Evolutionary conservation across 495 filamentous ascomycete genomes (phyloP).

Genomic region (Delitschia confertaspora): DNA sequence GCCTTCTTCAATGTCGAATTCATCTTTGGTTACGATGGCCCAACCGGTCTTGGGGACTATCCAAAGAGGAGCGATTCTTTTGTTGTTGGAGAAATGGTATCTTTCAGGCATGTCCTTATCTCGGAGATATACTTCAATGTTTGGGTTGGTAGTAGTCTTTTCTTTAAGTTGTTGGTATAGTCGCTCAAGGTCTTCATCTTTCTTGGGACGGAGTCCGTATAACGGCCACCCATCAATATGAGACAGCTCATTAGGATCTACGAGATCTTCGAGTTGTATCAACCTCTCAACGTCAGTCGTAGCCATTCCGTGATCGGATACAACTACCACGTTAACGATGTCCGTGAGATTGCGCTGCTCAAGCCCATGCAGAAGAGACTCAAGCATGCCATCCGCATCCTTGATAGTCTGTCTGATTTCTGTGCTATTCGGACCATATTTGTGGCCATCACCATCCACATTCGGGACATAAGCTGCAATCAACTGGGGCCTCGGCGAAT

Average conservation of each 20-base stretch:
- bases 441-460: slow-evolving; percentile 78
- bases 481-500: slow-evolving; percentile 62
- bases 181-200: slow-evolving; percentile 42
- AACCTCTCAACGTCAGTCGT: slow-evolving; percentile 74
- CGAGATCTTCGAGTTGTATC: slow-evolving; percentile 84
- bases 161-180: slow-evolving; percentile 39
- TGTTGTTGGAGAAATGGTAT: slow-evolving; percentile 77
- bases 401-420: slow-evolving; percentile 68
- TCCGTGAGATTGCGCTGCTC: slow-evolving; percentile 73
- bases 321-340: slow-evolving; percentile 93
- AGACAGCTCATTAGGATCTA: slow-evolving; percentile 63
- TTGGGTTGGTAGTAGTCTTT: slow-evolving; percentile 48
- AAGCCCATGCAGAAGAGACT: slow-evolving; percentile 62
- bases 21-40: slow-evolving; percentile 71
- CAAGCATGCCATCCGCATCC: slow-evolving; percentile 71
- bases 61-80: slow-evolving; percentile 87
- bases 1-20: slow-evolving; percentile 61
- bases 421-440: slow-evolving; percentile 87
- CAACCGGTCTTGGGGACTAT: slow-evolving; percentile 84
- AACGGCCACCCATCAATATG: slow-evolving; percentile 94
- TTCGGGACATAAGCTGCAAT: slow-evolving; percentile 93
- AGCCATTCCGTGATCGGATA: slow-evolving; percentile 97
- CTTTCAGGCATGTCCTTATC: slow-evolving; percentile 77
- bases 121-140: slow-evolving; percentile 73
- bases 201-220: slow-evolving; percentile 73